phyloP scores from a whole-genome alignment of 768 basidiomycete genomes.

The Serendipita sp. region DNA sequence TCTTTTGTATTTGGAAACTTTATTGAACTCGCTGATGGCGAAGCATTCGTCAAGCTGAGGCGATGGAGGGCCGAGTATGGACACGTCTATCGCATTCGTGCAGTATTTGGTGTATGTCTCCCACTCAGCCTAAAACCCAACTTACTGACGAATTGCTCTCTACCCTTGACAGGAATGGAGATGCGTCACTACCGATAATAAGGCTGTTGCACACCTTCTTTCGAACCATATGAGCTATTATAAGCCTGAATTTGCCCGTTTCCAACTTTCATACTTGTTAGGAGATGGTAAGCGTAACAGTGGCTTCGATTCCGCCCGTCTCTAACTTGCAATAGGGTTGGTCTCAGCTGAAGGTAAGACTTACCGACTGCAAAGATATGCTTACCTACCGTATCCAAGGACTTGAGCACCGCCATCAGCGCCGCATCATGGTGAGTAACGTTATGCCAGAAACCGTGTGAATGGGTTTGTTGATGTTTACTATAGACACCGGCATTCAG shows the following conservation, averaged over 20 bases:
- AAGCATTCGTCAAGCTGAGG: neutral
- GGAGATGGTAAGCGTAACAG: neutral
- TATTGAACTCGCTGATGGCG: neutral
- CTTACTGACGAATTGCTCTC: too few species aligned
- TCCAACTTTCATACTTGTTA: neutral
- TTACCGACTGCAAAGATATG: too few species aligned
- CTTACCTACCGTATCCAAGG: neutral
- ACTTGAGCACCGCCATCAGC: neutral
- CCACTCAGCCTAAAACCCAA: neutral
- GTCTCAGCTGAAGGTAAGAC: neutral
- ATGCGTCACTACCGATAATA: neutral
- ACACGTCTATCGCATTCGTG: neutral
- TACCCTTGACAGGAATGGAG: neutral
- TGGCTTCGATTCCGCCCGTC: neutral
- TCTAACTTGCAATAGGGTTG: neutral
- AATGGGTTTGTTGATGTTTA: too few species aligned
- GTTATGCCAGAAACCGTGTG: neutral
- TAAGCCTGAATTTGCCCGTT: neutral
- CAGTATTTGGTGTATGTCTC: neutral
- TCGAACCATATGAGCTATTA: conserved; percentile 3
- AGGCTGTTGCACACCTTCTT: neutral
- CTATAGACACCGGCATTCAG: neutral
- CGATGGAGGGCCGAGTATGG: neutral
- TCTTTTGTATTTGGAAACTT: neutral
- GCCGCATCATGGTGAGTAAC: neutral